phyloP scores from a whole-genome alignment of 2,329 filamentous ascomycete species.

The Trichophyton simii region DNA sequence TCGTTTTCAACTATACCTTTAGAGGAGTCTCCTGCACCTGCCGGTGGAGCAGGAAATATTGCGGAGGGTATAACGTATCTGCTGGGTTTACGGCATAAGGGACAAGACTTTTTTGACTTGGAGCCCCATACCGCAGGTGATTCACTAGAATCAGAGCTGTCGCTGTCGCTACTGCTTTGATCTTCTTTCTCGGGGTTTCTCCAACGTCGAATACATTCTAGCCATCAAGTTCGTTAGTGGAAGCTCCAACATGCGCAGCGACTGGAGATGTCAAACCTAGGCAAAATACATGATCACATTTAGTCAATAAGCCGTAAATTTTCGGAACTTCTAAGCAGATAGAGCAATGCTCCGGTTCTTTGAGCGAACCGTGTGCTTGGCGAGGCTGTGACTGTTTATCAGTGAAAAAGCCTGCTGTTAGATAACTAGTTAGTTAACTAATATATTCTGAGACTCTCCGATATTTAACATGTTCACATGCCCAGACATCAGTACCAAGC shows the following conservation, averaged over 20 bases:
- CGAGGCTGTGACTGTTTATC: neutral
- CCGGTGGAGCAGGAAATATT: conserved; percentile 16
- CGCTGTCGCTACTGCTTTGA: conserved; percentile 11
- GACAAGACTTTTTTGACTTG: conserved; percentile 16
- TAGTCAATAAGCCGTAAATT: conserved; percentile 19
- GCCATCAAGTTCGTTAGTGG: neutral
- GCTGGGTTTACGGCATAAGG: conserved; percentile 20
- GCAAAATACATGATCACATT: conserved; percentile 22
- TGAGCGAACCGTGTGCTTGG: neutral
- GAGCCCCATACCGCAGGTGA: neutral
- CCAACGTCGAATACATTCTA: conserved; percentile 21
- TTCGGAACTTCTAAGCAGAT: conserved; percentile 20
- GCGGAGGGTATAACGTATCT: conserved; percentile 20
- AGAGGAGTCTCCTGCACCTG: neutral
- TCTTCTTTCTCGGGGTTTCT: conserved; percentile 15
- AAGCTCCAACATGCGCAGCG: neutral
- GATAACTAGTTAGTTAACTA: no score
- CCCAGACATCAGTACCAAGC: neutral
- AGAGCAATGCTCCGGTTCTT: conserved; percentile 14
- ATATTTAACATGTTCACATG: neutral
- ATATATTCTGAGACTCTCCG: neutral
- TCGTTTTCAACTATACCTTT: neutral
- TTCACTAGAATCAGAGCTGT: conserved; percentile 3
- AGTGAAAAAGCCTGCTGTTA: neutral
- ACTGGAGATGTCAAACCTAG: conserved; percentile 13